phyloP scores from a whole-genome alignment of 75 land plant species.

The Cryptomeria japonica region DNA sequence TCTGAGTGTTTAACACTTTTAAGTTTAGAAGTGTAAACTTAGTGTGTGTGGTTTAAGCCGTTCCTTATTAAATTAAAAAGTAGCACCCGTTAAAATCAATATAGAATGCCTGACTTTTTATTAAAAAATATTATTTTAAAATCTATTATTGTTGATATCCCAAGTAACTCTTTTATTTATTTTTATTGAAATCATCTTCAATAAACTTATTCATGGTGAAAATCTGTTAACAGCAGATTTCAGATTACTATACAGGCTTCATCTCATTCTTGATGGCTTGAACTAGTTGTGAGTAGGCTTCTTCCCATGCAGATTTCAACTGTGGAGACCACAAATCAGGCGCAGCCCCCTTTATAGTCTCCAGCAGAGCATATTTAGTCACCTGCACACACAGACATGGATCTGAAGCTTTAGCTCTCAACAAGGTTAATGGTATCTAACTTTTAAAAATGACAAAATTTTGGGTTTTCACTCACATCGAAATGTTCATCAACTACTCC shows the following conservation, averaged over 20 bases:
- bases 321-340: constrained; percentile 68
- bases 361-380: constrained; percentile 46
- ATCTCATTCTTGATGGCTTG: constrained; percentile 56
- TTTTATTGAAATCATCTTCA: too few species aligned
- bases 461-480: constrained; percentile 43
- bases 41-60: too few species aligned
- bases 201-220: too few species aligned
- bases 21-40: too few species aligned
- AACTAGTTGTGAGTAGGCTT: constrained; percentile 58
- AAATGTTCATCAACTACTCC: constrained; percentile 72
- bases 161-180: too few species aligned
- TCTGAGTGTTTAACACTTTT: too few species aligned
- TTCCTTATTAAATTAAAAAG: too few species aligned
- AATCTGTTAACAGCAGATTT: too few species aligned
- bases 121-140: too few species aligned
- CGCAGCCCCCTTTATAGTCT: constrained; percentile 69
- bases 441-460: background rate
- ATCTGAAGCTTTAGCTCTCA: background rate
- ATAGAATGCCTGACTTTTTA: too few species aligned
- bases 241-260: constrained; percentile 18
- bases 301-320: constrained; percentile 54
- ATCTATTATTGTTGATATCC: too few species aligned
- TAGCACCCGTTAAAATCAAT: too few species aligned
- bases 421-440: background rate
- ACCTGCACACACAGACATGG: constrained; percentile 27